Evolutionary conservation across 805 yeast species (phyloP), one percentile per base, ranked within the genome.

Genomic region (Saccharomycopsis sp.): DNA sequence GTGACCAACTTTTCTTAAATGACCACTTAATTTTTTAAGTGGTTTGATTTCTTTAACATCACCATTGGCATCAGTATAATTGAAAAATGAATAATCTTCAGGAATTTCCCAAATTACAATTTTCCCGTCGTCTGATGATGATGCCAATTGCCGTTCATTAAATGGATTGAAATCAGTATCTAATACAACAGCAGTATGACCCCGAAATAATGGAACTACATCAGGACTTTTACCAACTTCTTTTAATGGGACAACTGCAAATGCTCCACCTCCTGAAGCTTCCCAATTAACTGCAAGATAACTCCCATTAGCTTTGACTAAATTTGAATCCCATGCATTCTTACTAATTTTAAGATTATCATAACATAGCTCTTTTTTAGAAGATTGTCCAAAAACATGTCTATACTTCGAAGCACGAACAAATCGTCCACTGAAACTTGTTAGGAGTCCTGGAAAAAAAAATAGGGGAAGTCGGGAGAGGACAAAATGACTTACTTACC

Each of bases 161-260:
- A 89, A 93, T 1, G 98, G 98, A 64, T 88, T 84, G 71, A 90
- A 93, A 47, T 85, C 95, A 0, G 97, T 90, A 65, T 93, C 99
- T 54, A 93, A 72, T 28, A 93, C 97, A 6, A 94, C 82, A 22
- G 95, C 96, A 26, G 89, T 84, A 62, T 90, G 98, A 13, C 98
- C 98, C 57, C 96, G 78, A 64, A 90, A 93, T 53, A 93, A 71
- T 2, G 98, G 93, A 40, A 88, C 89, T 50, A 81, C 77, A 55
- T 93, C 99, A 3, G 96, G 97, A 5, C 89, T 80, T 60, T 89
- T 93, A 7, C 98, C 97, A 16, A 77, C 81, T 62, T 90, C 96
- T 6, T 62, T 60, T 21, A 86, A 67, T 2, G 98, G 98, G 49
- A 93, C 79, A 9, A 94, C 85, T 1, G 96, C 96, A 68, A 93